These are phyloP conservation scores for Thielaviopsis euricoi DNA, from an alignment of 2,329 filamentous ascomycete species.

Conservation along the genomic window DNA sequence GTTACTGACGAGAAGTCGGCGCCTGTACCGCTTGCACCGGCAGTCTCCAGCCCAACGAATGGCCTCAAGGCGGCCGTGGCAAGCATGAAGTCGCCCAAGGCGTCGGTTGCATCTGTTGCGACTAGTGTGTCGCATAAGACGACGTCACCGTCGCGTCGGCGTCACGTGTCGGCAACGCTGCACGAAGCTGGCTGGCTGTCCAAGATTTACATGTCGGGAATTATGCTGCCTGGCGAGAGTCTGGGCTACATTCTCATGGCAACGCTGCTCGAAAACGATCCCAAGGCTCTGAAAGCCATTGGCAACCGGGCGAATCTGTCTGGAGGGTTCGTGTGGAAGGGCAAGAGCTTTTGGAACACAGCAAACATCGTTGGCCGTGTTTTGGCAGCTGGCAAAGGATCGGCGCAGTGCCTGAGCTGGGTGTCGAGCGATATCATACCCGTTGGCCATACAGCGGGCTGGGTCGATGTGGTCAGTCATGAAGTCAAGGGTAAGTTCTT, in stretches of 20 bases:
- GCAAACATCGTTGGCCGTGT: constrained; percentile 48
- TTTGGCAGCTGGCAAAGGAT: constrained; percentile 43
- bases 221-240: constrained; percentile 47
- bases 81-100: background rate
- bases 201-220: constrained; percentile 48
- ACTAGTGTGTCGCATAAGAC: background rate
- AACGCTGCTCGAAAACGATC: constrained; percentile 47
- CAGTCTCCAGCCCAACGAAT: background rate
- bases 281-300: constrained; percentile 38
- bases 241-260: constrained; percentile 49
- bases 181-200: constrained; percentile 49
- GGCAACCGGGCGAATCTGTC: constrained; percentile 46
- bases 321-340: constrained; percentile 45
- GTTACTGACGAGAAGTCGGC: constrained; percentile 6
- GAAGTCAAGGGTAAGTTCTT: constrained; percentile 32
- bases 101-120: background rate
- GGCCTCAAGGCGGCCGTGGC: background rate
- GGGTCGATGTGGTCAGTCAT: constrained; percentile 41
- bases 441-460: constrained; percentile 33
- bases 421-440: constrained; percentile 44
- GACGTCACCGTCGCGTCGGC: constrained; percentile 25
- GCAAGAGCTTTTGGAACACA: constrained; percentile 54
- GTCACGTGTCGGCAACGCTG: constrained; percentile 39
- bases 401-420: constrained; percentile 53
- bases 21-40: background rate